Evolutionary conservation across 257 asterid genomes (phyloP).

Genomic region (Solanum medicagineum): DNA sequence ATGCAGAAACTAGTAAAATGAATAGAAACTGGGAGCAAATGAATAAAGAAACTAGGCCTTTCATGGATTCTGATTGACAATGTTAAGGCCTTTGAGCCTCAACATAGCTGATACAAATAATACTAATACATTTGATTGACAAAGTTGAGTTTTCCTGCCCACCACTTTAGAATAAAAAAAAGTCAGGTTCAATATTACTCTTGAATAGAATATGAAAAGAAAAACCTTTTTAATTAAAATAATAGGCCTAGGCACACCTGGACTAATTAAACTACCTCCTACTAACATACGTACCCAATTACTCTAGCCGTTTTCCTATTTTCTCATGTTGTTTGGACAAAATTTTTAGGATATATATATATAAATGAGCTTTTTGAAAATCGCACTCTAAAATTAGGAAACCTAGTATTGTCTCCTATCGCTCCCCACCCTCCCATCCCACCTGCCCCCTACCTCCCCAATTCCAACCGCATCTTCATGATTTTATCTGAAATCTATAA

Average conservation of each 20-base stretch:
- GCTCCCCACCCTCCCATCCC: no score
- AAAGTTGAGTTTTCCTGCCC: neutral
- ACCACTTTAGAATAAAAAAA: neutral
- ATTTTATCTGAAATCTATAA: no score
- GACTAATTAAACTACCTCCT: neutral
- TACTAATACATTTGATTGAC: neutral
- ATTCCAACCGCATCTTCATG: no score
- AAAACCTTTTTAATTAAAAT: neutral
- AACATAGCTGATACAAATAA: neutral
- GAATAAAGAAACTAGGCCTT: neutral
- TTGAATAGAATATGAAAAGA: neutral
- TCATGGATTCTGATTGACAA: neutral
- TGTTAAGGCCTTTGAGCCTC: neutral
- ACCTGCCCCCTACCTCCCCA: no score
- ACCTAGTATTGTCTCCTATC: no score
- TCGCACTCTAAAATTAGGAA: no score
- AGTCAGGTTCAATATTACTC: neutral
- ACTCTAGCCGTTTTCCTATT: neutral
- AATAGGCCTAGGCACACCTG: neutral
- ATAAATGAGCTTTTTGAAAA: no score
- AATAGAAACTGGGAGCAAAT: neutral
- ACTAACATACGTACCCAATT: accelerated
- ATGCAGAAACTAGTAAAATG: neutral
- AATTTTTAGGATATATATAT: no score
- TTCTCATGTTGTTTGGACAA: neutral